These are phyloP conservation scores for Yarrowia osloensis DNA, from an alignment of 805 yeast genomes.

Conservation along the genomic window DNA sequence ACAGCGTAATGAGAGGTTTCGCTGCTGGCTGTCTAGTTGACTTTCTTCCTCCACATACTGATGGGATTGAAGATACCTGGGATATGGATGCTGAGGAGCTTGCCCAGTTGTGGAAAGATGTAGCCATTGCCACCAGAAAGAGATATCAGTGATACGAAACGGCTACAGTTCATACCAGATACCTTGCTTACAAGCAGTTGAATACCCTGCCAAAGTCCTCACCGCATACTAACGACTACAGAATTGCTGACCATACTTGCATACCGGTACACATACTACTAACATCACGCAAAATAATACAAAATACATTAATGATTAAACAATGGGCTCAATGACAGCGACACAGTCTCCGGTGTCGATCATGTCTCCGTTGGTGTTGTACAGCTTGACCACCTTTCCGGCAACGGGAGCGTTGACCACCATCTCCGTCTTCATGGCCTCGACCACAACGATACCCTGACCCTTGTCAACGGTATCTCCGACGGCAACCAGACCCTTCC, in stretches of 20 bases:
- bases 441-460: constrained; percentile 83
- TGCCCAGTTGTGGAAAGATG: neutral
- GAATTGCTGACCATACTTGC: too few relatives aligned
- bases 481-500: constrained; percentile 83
- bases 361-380: constrained; percentile 88
- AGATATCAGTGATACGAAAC: too few relatives aligned
- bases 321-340: constrained; percentile 63
- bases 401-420: constrained; percentile 64
- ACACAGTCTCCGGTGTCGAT: constrained; percentile 96
- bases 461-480: constrained; percentile 76
- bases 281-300: neutral
- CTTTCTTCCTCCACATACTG: neutral
- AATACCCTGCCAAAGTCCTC: too few relatives aligned
- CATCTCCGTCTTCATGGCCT: constrained; percentile 99
- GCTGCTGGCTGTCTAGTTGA: neutral
- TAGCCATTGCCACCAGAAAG: neutral
- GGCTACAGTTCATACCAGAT: too few relatives aligned
- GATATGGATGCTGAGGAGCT: neutral
- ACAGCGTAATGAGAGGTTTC: neutral
- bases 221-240: too few relatives aligned
- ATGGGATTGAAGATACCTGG: neutral
- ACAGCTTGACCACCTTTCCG: constrained; percentile 44
- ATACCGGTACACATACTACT: too few relatives aligned
- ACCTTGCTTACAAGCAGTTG: too few relatives aligned
- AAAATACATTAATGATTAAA: neutral